phyloP scores from a whole-genome alignment of 179 eudicot genomes.

The Carnegiea gigantea region DNA sequence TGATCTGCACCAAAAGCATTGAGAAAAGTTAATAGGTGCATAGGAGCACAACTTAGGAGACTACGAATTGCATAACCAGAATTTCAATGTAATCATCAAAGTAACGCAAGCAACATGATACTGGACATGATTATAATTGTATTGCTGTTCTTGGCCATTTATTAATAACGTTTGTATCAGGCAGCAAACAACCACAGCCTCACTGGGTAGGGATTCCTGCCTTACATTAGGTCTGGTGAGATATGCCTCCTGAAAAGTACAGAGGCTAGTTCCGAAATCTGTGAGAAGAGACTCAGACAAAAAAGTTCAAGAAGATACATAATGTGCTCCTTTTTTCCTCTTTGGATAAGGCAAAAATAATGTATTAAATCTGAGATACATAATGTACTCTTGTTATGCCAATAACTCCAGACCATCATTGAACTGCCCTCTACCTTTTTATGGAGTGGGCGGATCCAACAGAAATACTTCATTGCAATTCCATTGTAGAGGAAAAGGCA shows the following conservation, averaged over 20 bases:
- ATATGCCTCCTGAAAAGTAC: background rate
- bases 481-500: background rate
- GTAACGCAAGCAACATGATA: background rate
- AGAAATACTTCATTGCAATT: background rate
- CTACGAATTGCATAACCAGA: background rate
- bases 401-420: background rate
- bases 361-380: too few relatives aligned
- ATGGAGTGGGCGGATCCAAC: background rate
- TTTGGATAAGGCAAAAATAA: too few relatives aligned
- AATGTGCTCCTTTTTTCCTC: background rate
- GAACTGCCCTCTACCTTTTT: background rate
- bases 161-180: background rate
- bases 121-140: background rate
- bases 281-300: background rate
- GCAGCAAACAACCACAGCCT: background rate
- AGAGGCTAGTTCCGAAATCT: background rate
- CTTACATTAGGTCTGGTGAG: background rate
- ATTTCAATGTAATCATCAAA: background rate
- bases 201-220: background rate
- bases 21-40: slow-evolving; percentile 11
- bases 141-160: background rate
- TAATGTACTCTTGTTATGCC: background rate
- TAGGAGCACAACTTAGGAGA: background rate
- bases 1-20: slow-evolving; percentile 57
- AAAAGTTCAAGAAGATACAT: background rate